Percentiles rank a stretch among this genome's conserved stretches.
Conservation (phyloP, 2,329 filamentous ascomycete genomes). For the Aspergillus hortae region DNA sequence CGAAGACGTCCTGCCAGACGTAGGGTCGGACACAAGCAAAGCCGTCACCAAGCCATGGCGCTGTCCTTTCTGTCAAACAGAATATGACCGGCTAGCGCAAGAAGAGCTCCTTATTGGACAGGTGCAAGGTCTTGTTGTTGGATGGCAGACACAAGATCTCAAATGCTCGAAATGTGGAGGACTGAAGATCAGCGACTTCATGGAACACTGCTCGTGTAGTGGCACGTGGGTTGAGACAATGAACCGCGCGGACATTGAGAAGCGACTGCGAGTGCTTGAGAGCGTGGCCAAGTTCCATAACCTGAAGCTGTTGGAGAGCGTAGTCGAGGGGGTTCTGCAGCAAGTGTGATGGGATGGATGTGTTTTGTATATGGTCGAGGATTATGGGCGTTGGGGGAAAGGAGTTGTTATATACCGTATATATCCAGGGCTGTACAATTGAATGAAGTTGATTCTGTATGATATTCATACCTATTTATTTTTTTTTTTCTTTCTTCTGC, state of each 20-base stretch:
- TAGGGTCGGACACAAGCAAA: slow-evolving; percentile 27
- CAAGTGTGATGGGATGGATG: slow-evolving; percentile 30
- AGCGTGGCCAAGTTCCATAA: slow-evolving; percentile 76
- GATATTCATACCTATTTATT: neutral
- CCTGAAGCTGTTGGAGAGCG: slow-evolving; percentile 73
- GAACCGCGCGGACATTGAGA: slow-evolving; percentile 62
- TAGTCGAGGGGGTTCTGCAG: slow-evolving; percentile 63
- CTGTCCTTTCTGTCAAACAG: slow-evolving; percentile 70
- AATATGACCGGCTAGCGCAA: slow-evolving; percentile 73
- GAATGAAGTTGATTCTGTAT: neutral
- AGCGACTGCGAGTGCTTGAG: slow-evolving; percentile 64
- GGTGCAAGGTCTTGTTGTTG: slow-evolving; percentile 69
- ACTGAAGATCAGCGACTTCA: slow-evolving; percentile 82
- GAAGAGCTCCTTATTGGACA: slow-evolving; percentile 78
- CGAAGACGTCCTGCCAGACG: slow-evolving; percentile 67
- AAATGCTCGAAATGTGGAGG: slow-evolving; percentile 70
- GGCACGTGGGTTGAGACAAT: slow-evolving; percentile 77
- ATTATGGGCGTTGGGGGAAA: neutral
- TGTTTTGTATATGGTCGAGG: slow-evolving; percentile 5
- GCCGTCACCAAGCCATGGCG: slow-evolving; percentile 58
- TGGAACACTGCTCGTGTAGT: slow-evolving; percentile 93
- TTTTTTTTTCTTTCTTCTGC: no score
- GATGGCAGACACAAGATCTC: slow-evolving; percentile 87
- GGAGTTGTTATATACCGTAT: neutral
- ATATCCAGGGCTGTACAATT: slow-evolving; percentile 1